A percentile compares a stretch with the other conserved stretches of the same genome.
Evolutionary conservation across 2,329 filamentous ascomycete species (phyloP).

Genomic region (Ploettnerulaceae sp.): DNA sequence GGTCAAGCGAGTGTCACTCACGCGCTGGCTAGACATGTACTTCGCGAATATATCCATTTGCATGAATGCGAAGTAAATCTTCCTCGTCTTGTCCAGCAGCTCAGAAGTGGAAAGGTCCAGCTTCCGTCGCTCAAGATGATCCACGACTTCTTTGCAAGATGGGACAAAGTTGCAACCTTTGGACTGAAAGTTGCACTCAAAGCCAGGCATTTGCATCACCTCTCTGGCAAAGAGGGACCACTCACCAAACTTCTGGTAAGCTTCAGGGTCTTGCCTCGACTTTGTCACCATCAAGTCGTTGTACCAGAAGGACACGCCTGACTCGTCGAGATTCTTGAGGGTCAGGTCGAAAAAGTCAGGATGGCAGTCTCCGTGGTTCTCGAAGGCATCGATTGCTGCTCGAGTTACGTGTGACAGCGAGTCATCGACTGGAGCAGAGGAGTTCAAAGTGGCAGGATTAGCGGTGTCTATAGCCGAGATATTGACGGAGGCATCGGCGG

Average conservation of each 20-base stretch:
- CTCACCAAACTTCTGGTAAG: slow-evolving; percentile 1
- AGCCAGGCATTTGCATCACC: neutral
- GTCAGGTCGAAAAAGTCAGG: slow-evolving; percentile 3
- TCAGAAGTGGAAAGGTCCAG: neutral
- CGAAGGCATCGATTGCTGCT: neutral
- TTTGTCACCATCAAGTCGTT: neutral
- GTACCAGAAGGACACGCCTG: neutral
- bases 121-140: slow-evolving; percentile 1
- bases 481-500: no score
- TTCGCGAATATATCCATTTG: neutral
- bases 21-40: neutral
- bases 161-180: neutral
- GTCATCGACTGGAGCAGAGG: neutral
- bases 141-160: slow-evolving; percentile 1
- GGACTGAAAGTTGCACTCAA: slow-evolving; percentile 1
- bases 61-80: neutral
- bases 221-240: neutral
- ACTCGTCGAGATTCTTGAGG: neutral
- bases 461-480: no score
- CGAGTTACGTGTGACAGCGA: neutral
- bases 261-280: neutral
- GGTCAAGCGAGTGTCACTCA: neutral
- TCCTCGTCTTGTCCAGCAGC: neutral
- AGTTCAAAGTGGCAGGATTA: no score
- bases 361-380: slow-evolving; percentile 1